These are phyloP conservation scores for Pulicaria dysenterica DNA, from an alignment of 129 eudicot species.

Conservation along the genomic window DNA sequence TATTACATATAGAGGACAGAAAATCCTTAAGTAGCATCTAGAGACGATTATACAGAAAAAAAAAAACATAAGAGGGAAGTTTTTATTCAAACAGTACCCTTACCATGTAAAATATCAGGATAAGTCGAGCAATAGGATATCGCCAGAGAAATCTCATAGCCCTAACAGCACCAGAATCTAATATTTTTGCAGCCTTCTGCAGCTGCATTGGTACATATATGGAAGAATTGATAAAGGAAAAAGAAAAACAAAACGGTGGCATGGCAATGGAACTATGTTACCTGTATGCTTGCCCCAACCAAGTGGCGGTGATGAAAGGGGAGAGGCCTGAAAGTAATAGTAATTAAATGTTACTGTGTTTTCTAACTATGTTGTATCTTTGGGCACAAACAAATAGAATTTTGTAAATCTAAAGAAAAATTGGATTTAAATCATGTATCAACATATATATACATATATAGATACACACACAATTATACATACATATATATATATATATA, in stretches of 20 bases:
- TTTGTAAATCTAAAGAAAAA: neutral
- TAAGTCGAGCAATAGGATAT: constrained; percentile 87
- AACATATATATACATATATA: too few relatives aligned
- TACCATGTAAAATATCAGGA: constrained; percentile 86
- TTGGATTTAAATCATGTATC: constrained; percentile 15
- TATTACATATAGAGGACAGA: constrained; percentile 1
- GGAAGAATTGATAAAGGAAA: constrained; percentile 13
- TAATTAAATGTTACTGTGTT: neutral
- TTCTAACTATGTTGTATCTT: neutral
- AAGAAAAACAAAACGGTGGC: constrained; percentile 1
- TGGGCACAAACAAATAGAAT: neutral
- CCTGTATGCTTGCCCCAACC: constrained; percentile 93
- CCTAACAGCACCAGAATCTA: constrained; percentile 94
- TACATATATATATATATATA: too few relatives aligned
- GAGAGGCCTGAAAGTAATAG: constrained; percentile 73
- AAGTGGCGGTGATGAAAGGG: constrained; percentile 95
- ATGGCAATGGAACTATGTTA: constrained; percentile 32
- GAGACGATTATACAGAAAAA: neutral
- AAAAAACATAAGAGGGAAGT: neutral
- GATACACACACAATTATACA: too few relatives aligned
- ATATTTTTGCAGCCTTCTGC: constrained; percentile 89
- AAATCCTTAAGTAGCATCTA: neutral
- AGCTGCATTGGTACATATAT: constrained; percentile 52
- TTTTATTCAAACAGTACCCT: constrained; percentile 1
- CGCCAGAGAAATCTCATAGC: constrained; percentile 96